Conservation (phyloP, 139 green algal genomes). For the Closterium sp. region DNA sequence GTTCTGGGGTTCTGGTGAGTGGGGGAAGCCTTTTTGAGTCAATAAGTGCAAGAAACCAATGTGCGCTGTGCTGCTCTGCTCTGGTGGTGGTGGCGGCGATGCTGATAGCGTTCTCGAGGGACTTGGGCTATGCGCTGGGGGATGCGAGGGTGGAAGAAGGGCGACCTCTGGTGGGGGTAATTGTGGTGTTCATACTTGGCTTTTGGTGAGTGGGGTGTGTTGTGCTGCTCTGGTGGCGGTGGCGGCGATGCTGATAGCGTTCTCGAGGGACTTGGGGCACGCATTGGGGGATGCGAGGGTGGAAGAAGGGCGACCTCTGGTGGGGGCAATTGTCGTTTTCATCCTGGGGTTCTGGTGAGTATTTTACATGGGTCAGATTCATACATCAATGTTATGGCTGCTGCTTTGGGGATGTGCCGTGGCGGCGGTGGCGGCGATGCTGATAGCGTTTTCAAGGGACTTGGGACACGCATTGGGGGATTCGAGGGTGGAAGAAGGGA, state of each 20-base stretch:
- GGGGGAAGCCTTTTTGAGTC: background rate
- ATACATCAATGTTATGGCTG: too few relatives aligned
- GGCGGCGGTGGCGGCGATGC: constrained; percentile 17
- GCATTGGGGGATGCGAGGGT: too few relatives aligned
- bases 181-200: constrained; percentile 37
- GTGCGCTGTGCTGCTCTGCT: background rate
- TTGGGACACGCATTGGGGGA: constrained; percentile 43
- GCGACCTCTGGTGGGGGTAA: background rate
- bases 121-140: background rate
- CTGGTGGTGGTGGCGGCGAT: constrained; percentile 34
- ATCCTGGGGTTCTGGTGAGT: constrained; percentile 44
- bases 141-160: background rate
- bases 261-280: too few relatives aligned
- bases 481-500: background rate
- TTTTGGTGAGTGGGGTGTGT: constrained; percentile 25
- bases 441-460: constrained; percentile 48
- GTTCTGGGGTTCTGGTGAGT: constrained; percentile 43
- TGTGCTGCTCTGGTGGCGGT: too few relatives aligned
- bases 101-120: background rate
- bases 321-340: constrained; percentile 29
- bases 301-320: too few relatives aligned
- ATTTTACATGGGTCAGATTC: too few relatives aligned
- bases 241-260: constrained; percentile 2
- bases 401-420: background rate
- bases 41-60: too few relatives aligned